These are phyloP conservation scores for Xylariales sp. DNA, from an alignment of 2,329 filamentous ascomycete species.

Conservation along the genomic window DNA sequence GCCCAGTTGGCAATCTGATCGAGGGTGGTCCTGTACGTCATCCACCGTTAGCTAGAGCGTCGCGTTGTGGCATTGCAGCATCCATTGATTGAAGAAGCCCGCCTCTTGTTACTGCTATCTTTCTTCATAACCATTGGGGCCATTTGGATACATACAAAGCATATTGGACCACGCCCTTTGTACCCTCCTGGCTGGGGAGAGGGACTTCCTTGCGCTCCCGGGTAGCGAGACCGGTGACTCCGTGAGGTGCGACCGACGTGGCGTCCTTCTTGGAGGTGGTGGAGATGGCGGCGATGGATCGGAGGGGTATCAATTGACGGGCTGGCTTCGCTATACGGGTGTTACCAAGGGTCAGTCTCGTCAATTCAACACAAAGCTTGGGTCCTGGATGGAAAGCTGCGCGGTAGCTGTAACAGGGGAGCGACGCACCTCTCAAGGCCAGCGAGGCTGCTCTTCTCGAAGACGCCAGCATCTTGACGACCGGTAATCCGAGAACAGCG, in stretches of 20 bases:
- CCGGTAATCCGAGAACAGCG: neutral
- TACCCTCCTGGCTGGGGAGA: conserved; percentile 72
- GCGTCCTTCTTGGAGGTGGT: conserved; percentile 62
- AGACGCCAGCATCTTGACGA: conserved; percentile 34
- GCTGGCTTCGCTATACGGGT: conserved; percentile 59
- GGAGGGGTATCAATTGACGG: conserved; percentile 59
- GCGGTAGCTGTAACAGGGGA: no score
- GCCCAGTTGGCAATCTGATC: conserved; percentile 82
- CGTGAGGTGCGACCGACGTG: conserved; percentile 49
- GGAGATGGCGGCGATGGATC: conserved; percentile 60
- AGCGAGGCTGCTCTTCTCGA: conserved; percentile 35
- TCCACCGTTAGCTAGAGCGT: no score
- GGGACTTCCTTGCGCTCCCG: conserved; percentile 65
- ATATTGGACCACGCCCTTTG: conserved; percentile 79
- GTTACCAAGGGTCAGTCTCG: neutral
- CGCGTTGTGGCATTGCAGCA: no score
- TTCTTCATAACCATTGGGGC: no score
- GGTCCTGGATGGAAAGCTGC: no score
- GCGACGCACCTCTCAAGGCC: conserved; percentile 34
- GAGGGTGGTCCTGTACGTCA: conserved; percentile 59
- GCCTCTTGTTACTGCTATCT: no score
- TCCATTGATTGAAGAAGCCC: no score
- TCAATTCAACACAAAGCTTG: no score
- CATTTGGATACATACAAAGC: conserved; percentile 85
- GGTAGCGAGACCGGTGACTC: conserved; percentile 50